Evolutionary conservation across 2,329 filamentous ascomycete genomes (phyloP), one percentile per base, ranked within the genome.

Genomic region (Pseudopithomyces chartarum): DNA sequence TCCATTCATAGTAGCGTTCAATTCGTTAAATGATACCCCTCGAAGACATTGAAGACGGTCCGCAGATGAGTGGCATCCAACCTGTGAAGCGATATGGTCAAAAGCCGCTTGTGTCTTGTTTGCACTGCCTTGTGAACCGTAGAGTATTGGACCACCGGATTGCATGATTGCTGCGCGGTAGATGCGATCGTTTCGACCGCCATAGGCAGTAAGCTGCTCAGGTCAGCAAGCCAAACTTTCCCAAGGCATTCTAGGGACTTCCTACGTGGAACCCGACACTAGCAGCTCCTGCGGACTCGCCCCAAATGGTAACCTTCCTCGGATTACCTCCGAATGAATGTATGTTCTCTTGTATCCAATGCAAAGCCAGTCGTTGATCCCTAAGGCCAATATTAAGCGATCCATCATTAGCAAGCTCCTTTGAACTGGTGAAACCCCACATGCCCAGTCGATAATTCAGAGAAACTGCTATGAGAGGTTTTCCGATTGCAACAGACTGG

Each of bases 11-110:
- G 63, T 69, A 1, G 74, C 62, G 52, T 87, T 82, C 65, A 89
- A 84, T 1, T 74, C 80, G 2, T 82, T 76, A 70, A 88, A 90
- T n/a, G 82, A 77, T 1, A 85, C 73, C 1, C 70, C 72, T n/a
- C 90, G 85, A 6, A 94, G 82, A 40, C 71, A 75, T 17, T 60
- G 54, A 2, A 75, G 58, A 1, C 61, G 44, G 32, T 65, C 56
- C 0, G 81, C 44, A 6, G 57, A 75, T 2, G 76, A 69, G 6
- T 78, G 72, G 75, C 90, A 93, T 11, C 57, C 60, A 2, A 73
- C 67, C 60, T 57, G 77, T 74, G 46, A 77, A 70, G 32, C 76
- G 3, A 79, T 74, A 47, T 77, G 74, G 58, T 7, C 62, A 52
- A 42, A 65, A 52, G 12, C 54, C 60, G 0, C 80, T 74, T 4